Evolutionary conservation across 306 rosid genomes (phyloP).

Genomic region (Cucumis cinereus): DNA sequence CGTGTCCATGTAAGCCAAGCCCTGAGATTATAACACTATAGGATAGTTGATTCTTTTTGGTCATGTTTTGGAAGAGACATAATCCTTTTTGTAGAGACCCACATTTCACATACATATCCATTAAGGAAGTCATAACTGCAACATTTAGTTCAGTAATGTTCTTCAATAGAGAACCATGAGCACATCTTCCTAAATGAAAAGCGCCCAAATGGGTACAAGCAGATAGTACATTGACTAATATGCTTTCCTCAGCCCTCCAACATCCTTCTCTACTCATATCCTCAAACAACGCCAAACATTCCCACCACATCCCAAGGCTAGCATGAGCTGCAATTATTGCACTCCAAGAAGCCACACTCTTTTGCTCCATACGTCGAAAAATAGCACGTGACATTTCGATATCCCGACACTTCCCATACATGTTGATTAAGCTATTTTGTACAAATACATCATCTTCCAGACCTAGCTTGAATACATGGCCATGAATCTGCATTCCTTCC

Average conservation of each 20-base stretch:
- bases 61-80: conserved; percentile 38
- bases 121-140: conserved; percentile 54
- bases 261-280: conserved; percentile 44
- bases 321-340: conserved; percentile 67
- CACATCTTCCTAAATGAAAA: conserved; percentile 50
- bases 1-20: conserved; percentile 68
- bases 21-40: conserved; percentile 73
- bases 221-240: conserved; percentile 50
- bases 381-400: conserved; percentile 26
- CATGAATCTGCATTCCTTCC: conserved; percentile 60
- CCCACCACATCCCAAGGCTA: conserved; percentile 49
- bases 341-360: conserved; percentile 83
- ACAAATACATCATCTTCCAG: conserved; percentile 51
- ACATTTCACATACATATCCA: conserved; percentile 78
- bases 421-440: conserved; percentile 68
- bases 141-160: conserved; percentile 61
- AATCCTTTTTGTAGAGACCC: conserved; percentile 60
- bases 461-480: conserved; percentile 48
- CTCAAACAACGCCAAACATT: conserved; percentile 51
- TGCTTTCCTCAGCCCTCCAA: conserved; percentile 73
- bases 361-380: conserved; percentile 40
- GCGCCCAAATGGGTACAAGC: conserved; percentile 83
- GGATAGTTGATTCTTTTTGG: conserved; percentile 42
- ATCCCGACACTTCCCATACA: conserved; percentile 56
- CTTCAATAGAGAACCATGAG: conserved; percentile 57